A percentile compares a stretch with the other conserved stretches of the same genome.
phyloP scores from a whole-genome alignment of 257 asterid genomes.

The Solanum chmielewskii region DNA sequence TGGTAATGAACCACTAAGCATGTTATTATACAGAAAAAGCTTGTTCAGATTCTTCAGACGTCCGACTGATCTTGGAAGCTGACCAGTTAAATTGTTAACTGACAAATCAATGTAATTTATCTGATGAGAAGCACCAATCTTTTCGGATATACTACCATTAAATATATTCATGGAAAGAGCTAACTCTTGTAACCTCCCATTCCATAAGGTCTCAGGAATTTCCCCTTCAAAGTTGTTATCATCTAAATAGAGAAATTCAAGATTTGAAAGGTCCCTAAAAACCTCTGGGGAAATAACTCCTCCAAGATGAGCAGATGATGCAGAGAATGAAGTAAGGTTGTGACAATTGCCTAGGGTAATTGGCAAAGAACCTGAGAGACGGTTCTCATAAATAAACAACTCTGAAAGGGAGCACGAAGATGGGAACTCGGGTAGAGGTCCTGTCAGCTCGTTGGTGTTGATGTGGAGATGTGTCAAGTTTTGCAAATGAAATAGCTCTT shows the following conservation, averaged over 20 bases:
- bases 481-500: constrained; percentile 16
- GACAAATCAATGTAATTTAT: constrained; percentile 20
- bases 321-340: constrained; percentile 16
- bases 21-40: constrained; percentile 12
- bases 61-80: constrained; percentile 25
- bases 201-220: constrained; percentile 34
- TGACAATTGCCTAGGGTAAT: constrained; percentile 18
- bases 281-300: constrained; percentile 15
- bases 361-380: constrained; percentile 26
- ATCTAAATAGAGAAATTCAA: constrained; percentile 5
- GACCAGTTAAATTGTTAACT: constrained; percentile 23
- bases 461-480: constrained; percentile 15
- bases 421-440: constrained; percentile 14
- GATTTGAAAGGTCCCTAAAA: constrained; percentile 15
- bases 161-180: constrained; percentile 16
- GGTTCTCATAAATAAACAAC: constrained; percentile 10
- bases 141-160: constrained; percentile 26
- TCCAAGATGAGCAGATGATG: constrained; percentile 18
- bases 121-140: constrained; percentile 6
- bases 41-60: constrained; percentile 11
- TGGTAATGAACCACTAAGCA: constrained; percentile 18
- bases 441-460: constrained; percentile 9
- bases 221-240: constrained; percentile 26
- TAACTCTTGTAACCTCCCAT: constrained; percentile 12
- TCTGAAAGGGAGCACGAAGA: constrained; percentile 17